Conservation (phyloP, 2,329 filamentous ascomycete species). For the Alternaria ventricosa region DNA sequence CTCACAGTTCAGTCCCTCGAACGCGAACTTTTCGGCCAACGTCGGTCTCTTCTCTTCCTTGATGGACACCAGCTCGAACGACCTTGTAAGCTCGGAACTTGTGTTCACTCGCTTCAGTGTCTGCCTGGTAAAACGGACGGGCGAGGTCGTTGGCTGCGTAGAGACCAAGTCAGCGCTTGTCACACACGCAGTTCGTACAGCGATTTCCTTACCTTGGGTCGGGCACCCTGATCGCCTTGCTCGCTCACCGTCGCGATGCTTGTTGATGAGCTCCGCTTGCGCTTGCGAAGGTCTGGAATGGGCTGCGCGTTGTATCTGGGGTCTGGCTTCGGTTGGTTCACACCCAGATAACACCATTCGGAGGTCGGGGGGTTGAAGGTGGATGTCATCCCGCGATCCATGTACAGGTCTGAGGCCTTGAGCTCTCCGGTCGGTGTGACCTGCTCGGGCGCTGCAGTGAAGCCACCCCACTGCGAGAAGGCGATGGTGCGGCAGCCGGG, state of each 20-base stretch:
- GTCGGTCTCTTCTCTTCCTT: constrained; percentile 6
- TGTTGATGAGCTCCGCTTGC: constrained; percentile 7
- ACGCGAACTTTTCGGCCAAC: constrained; percentile 10
- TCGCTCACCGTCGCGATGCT: constrained; percentile 1
- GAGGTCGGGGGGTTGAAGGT: constrained; percentile 26
- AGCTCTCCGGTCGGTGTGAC: constrained; percentile 20
- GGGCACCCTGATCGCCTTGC: neutral
- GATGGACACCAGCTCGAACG: constrained; percentile 11
- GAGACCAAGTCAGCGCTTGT: neutral
- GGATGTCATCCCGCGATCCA: constrained; percentile 18
- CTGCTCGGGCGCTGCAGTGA: constrained; percentile 9
- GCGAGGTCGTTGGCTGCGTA: neutral
- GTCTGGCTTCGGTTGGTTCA: constrained; percentile 12
- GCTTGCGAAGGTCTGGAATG: constrained; percentile 5
- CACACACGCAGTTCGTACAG: neutral
- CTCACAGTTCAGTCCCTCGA: constrained; percentile 15
- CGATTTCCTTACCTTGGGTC: neutral
- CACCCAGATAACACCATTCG: constrained; percentile 29
- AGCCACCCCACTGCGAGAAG: constrained; percentile 29
- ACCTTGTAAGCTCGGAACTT: constrained; percentile 26
- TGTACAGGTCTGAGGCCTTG: constrained; percentile 30
- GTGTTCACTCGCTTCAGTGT: constrained; percentile 22
- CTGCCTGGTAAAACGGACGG: constrained; percentile 21
- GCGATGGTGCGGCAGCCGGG: constrained; percentile 24
- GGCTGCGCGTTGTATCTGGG: neutral